Evolutionary conservation across 2,329 filamentous ascomycete species (phyloP).

Genomic region (Domatiomyces globalis): DNA sequence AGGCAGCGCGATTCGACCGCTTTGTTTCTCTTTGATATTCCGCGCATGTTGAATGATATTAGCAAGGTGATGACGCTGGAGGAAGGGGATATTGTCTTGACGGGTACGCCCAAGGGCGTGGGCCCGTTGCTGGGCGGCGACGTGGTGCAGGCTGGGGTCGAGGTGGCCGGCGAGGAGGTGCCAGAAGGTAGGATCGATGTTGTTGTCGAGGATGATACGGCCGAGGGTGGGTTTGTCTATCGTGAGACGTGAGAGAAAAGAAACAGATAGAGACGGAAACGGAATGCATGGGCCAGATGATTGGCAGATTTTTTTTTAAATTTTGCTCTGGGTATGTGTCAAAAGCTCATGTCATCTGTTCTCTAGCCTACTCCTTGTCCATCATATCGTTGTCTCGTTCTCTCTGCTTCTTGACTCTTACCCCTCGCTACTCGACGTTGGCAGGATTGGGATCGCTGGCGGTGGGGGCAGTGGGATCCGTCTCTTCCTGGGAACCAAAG

Average conservation of each 20-base stretch:
- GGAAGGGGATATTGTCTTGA: slow-evolving; percentile 82
- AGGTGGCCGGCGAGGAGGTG: slow-evolving; percentile 65
- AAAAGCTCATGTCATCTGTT: background rate
- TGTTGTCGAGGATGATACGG: slow-evolving; percentile 52
- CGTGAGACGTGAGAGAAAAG: slow-evolving; percentile 45
- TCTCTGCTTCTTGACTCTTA: background rate
- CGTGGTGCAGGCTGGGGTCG: slow-evolving; percentile 70
- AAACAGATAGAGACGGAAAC: background rate
- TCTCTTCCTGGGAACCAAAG: background rate
- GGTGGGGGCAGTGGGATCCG: slow-evolving; percentile 10
- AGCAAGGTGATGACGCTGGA: slow-evolving; percentile 89
- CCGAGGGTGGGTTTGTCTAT: slow-evolving; percentile 63
- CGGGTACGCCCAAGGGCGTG: slow-evolving; percentile 94
- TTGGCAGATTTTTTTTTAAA: slow-evolving; percentile 1
- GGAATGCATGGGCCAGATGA: no score
- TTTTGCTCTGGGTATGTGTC: slow-evolving; percentile 1
- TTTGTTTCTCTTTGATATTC: slow-evolving; percentile 86
- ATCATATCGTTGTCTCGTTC: background rate
- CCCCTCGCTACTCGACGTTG: slow-evolving; percentile 5
- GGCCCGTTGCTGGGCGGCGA: slow-evolving; percentile 75
- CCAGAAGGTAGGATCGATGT: slow-evolving; percentile 78
- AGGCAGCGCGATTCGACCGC: slow-evolving; percentile 80
- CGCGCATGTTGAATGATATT: slow-evolving; percentile 76
- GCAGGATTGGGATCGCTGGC: slow-evolving; percentile 14
- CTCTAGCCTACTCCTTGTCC: background rate